Percentiles rank a stretch among this genome's conserved stretches.
Evolutionary conservation across 192 early-diverging fungal species (phyloP).

Genomic region (Gonapodya sp.): DNA sequence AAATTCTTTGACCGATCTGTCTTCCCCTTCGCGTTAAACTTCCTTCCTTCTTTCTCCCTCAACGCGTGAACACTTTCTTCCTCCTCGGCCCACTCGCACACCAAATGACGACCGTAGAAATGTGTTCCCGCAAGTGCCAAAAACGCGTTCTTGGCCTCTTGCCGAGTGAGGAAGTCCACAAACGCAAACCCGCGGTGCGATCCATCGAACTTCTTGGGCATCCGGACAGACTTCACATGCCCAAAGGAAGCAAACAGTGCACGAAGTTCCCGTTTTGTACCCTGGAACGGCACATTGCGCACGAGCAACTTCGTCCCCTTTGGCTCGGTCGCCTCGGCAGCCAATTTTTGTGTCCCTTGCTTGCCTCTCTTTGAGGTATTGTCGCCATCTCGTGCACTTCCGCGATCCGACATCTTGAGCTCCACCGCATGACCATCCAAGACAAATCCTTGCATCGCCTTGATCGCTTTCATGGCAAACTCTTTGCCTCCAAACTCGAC

Average conservation of each 20-base stretch:
- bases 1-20: neutral
- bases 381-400: conserved; percentile 32
- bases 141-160: conserved; percentile 86
- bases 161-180: conserved; percentile 92
- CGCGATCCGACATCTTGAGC: conserved; percentile 79
- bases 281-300: conserved; percentile 94
- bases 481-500: conserved; percentile 78
- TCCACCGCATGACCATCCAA: conserved; percentile 84
- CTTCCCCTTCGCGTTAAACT: conserved; percentile 34
- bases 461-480: conserved; percentile 72
- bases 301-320: conserved; percentile 80
- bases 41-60: conserved; percentile 72
- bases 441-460: conserved; percentile 71
- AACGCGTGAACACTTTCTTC: conserved; percentile 73
- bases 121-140: conserved; percentile 82
- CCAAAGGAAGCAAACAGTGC: conserved; percentile 86
- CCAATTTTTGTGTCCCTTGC: neutral
- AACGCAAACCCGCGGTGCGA: conserved; percentile 96
- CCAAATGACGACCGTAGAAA: conserved; percentile 93
- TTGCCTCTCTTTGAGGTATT: conserved; percentile 17
- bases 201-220: conserved; percentile 90
- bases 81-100: conserved; percentile 89
- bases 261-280: conserved; percentile 87
- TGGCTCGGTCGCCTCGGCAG: conserved; percentile 43
- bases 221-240: conserved; percentile 84